phyloP scores from a whole-genome alignment of 345 rosid species.

The Mercurialis annua region DNA sequence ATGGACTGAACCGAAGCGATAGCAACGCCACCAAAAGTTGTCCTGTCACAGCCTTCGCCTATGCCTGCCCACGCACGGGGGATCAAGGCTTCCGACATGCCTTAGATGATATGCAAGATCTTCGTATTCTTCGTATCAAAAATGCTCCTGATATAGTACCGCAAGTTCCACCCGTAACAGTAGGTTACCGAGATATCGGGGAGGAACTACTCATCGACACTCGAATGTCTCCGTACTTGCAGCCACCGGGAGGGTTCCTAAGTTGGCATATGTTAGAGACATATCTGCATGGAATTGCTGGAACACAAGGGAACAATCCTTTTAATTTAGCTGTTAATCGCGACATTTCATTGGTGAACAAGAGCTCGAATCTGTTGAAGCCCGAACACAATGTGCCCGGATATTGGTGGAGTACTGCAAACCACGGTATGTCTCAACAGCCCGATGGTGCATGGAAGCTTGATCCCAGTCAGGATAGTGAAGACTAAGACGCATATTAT shows the following conservation, averaged over 20 bases:
- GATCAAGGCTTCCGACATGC: slow-evolving; percentile 7
- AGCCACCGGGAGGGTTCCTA: not conserved
- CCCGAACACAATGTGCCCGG: slow-evolving; percentile 43
- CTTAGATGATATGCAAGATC: not conserved
- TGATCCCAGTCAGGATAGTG: no score
- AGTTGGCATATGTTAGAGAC: slow-evolving; percentile 18
- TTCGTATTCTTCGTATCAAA: not conserved
- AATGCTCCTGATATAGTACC: slow-evolving; percentile 14
- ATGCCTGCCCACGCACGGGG: slow-evolving; percentile 16
- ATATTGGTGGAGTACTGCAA: slow-evolving; percentile 44
- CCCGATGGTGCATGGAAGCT: slow-evolving; percentile 51
- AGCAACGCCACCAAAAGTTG: not conserved
- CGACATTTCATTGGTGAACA: slow-evolving; percentile 29
- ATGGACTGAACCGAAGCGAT: slow-evolving; percentile 11
- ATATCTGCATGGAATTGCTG: slow-evolving; percentile 20
- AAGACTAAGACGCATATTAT: no score
- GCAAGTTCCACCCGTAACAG: not conserved
- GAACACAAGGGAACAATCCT: slow-evolving; percentile 12
- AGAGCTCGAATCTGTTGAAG: slow-evolving; percentile 25
- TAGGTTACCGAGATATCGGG: slow-evolving; percentile 12
- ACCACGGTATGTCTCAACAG: slow-evolving; percentile 55
- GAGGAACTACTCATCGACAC: slow-evolving; percentile 12
- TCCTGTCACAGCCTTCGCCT: slow-evolving; percentile 18
- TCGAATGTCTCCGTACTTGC: slow-evolving; percentile 10
- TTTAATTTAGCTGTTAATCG: slow-evolving; percentile 9